Evolutionary conservation across 768 basidiomycete genomes (phyloP).

Genomic region (Kwoniella botswanensis): DNA sequence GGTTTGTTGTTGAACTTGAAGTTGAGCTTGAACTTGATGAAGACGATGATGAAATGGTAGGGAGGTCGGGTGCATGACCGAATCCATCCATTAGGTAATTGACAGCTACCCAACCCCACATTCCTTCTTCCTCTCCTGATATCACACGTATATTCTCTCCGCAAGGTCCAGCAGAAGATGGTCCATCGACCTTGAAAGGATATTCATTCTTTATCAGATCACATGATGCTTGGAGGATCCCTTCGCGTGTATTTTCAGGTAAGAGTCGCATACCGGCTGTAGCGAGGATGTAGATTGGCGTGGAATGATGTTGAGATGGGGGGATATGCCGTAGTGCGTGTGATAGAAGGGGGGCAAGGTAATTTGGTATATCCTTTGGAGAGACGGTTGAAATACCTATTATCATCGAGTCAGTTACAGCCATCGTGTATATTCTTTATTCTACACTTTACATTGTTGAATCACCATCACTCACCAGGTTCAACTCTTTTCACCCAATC

Average conservation of each 20-base stretch:
- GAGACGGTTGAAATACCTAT: conserved; percentile 86
- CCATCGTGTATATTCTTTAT: too few species aligned
- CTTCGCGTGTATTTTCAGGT: conserved; percentile 68
- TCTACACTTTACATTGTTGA: too few species aligned
- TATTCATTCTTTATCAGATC: conserved; percentile 75
- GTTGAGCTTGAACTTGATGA: conserved; percentile 12
- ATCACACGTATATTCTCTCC: conserved; percentile 93
- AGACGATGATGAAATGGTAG: conserved; percentile 14
- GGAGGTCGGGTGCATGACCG: conserved; percentile 53
- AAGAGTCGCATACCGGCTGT: conserved; percentile 97
- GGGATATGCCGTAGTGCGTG: conserved; percentile 85
- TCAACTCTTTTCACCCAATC: conserved; percentile 91
- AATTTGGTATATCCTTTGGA: conserved; percentile 71
- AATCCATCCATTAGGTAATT: conserved; percentile 99
- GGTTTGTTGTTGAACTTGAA: conserved; percentile 16
- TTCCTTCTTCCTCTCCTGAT: conserved; percentile 95
- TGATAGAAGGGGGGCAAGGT: conserved; percentile 79
- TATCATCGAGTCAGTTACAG: not conserved
- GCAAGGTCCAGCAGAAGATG: conserved; percentile 76
- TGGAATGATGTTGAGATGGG: conserved; percentile 78
- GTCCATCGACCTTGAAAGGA: conserved; percentile 73
- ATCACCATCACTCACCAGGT: conserved; percentile 70
- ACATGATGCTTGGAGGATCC: conserved; percentile 78
- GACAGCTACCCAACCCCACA: conserved; percentile 98
- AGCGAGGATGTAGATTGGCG: conserved; percentile 90